Conservation (phyloP, 2,329 filamentous ascomycete genomes). For the Colletotrichum liriopes region DNA sequence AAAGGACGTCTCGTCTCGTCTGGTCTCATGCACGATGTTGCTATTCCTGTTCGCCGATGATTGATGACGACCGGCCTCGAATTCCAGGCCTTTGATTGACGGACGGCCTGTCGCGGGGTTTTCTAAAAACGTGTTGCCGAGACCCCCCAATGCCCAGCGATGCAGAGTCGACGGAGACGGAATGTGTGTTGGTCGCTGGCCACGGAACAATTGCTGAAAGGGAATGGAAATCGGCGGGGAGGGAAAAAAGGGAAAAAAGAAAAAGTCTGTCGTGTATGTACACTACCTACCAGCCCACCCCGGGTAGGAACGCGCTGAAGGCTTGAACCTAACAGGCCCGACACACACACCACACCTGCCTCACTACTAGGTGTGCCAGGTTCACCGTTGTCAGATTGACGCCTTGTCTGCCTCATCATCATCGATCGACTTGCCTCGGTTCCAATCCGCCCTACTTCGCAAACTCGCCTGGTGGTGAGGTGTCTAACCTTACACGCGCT, state of each 20-base stretch:
- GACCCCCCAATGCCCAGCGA: neutral
- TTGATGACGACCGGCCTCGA: slow-evolving; percentile 5
- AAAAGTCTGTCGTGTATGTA: neutral
- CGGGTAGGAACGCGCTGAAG: neutral
- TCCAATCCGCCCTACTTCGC: neutral
- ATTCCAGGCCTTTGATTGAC: slow-evolving; percentile 4
- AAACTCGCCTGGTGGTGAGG: neutral
- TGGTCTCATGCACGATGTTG: slow-evolving; percentile 33
- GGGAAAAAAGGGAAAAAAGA: neutral
- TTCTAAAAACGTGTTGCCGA: slow-evolving; percentile 18
- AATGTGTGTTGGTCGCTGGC: neutral
- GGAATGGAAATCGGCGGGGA: neutral
- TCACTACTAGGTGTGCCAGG: neutral
- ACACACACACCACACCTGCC: neutral
- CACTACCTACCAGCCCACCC: neutral
- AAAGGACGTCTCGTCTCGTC: slow-evolving; percentile 16
- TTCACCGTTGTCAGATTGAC: neutral
- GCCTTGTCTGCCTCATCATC: neutral
- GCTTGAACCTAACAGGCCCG: neutral
- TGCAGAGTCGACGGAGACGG: neutral
- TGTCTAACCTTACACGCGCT: neutral
- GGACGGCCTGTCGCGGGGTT: slow-evolving; percentile 18
- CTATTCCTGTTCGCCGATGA: slow-evolving; percentile 35
- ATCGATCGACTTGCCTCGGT: neutral
- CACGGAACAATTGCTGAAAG: neutral